phyloP scores from a whole-genome alignment of 2,329 filamentous ascomycete species.

The Trichoderma aggressivum region DNA sequence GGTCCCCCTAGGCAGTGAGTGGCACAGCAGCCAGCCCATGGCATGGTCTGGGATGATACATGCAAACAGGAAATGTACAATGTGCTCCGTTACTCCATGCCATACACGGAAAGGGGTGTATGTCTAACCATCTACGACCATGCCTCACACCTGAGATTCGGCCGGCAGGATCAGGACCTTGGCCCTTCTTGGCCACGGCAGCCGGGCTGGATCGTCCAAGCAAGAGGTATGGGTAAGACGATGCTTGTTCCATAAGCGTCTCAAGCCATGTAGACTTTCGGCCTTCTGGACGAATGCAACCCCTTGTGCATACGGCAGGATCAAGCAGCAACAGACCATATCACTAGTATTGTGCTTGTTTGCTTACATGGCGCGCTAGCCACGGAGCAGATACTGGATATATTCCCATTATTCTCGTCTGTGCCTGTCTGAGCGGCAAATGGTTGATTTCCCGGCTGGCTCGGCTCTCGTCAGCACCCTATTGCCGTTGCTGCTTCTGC shows the following conservation, averaged over 20 bases:
- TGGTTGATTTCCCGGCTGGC: neutral
- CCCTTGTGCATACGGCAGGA: conserved; percentile 1
- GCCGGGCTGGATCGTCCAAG: neutral
- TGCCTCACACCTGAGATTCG: neutral
- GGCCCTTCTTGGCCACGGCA: neutral
- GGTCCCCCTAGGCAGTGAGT: neutral
- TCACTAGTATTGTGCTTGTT: neutral
- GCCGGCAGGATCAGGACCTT: neutral
- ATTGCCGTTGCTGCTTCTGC: neutral
- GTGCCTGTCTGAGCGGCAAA: neutral
- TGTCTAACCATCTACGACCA: neutral
- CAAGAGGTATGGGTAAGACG: conserved; percentile 2
- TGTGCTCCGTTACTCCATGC: neutral
- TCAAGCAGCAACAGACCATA: neutral
- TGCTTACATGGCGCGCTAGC: conserved; percentile 3
- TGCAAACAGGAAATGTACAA: neutral
- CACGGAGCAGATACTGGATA: neutral
- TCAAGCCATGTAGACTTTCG: neutral
- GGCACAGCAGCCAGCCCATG: neutral
- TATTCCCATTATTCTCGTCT: neutral
- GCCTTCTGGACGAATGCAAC: neutral
- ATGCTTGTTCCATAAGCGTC: neutral
- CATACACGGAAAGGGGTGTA: neutral
- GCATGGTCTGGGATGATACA: neutral
- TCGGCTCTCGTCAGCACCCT: conserved; percentile 5